These are phyloP conservation scores for Fusarium buharicum DNA, from an alignment of 2,329 filamentous ascomycete species.

Conservation along the genomic window DNA sequence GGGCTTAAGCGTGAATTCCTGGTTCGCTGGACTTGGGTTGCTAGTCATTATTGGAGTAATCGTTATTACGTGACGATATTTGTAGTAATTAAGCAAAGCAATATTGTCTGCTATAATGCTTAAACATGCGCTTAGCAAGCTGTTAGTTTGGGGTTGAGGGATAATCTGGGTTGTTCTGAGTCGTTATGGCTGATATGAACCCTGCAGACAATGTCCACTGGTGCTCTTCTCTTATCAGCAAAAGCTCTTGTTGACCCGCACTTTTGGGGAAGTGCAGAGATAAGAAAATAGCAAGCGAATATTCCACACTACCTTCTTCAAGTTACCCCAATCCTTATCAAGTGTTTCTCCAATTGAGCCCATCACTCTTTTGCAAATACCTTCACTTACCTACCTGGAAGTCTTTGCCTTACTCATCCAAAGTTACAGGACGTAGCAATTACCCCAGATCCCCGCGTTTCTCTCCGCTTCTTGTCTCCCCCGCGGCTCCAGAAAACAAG, in stretches of 20 bases:
- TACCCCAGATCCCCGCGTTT: slow-evolving; percentile 23
- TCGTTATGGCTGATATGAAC: slow-evolving; percentile 8
- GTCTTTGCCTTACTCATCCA: background rate
- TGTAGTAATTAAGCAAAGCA: background rate
- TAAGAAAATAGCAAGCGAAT: slow-evolving; percentile 20
- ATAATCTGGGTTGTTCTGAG: background rate
- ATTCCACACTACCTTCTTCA: background rate
- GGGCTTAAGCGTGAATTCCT: slow-evolving; percentile 30
- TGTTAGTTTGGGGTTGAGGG: background rate
- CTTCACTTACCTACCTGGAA: background rate
- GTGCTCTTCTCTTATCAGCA: slow-evolving; percentile 23
- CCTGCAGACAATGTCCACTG: slow-evolving; percentile 5
- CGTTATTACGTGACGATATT: slow-evolving; percentile 4
- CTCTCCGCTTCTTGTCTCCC: background rate
- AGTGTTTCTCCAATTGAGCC: slow-evolving; percentile 32
- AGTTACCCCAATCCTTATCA: slow-evolving; percentile 23
- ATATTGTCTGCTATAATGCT: background rate
- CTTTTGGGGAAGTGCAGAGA: slow-evolving; percentile 37
- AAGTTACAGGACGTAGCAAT: background rate
- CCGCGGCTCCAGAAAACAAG: slow-evolving; percentile 40
- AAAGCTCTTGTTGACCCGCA: slow-evolving; percentile 25
- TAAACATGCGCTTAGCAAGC: background rate
- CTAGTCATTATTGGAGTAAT: slow-evolving; percentile 15
- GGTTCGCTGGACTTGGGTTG: slow-evolving; percentile 18
- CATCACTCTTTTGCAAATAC: slow-evolving; percentile 18